phyloP scores from a whole-genome alignment of 306 rosid genomes.

The Bauhinia variegata region DNA sequence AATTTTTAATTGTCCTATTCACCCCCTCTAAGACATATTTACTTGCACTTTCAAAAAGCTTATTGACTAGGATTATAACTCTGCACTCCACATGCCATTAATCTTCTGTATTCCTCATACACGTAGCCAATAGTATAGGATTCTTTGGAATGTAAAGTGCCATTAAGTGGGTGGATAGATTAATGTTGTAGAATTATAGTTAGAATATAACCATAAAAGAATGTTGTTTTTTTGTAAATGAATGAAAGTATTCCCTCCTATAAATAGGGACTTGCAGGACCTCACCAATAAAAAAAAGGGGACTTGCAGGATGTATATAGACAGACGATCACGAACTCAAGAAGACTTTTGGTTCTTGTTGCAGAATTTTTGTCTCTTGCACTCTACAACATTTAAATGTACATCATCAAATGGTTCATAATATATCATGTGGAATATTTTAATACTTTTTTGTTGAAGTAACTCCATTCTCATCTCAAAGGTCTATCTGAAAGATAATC shows the following conservation, averaged over 20 bases:
- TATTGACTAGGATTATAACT: not conserved
- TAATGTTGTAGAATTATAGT: not conserved
- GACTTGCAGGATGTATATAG: too few species aligned
- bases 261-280: too few species aligned
- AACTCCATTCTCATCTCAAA: not conserved
- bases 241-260: too few species aligned
- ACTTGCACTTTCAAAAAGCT: too few species aligned
- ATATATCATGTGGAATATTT: not conserved
- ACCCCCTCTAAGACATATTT: too few species aligned
- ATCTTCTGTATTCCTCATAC: not conserved
- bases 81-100: not conserved
- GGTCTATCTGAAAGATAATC: not conserved
- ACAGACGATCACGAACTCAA: too few species aligned
- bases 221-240: not conserved
- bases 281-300: too few species aligned
- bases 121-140: not conserved
- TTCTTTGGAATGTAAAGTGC: constrained; percentile 3
- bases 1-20: too few species aligned
- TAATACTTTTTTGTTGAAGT: not conserved
- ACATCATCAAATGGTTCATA: not conserved
- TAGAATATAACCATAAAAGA: not conserved
- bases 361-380: too few species aligned
- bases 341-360: too few species aligned
- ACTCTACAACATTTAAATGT: too few species aligned
- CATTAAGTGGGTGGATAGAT: not conserved